Conservation (phyloP, 1,139 yeast genomes). For the Petasospora fabianii region DNA sequence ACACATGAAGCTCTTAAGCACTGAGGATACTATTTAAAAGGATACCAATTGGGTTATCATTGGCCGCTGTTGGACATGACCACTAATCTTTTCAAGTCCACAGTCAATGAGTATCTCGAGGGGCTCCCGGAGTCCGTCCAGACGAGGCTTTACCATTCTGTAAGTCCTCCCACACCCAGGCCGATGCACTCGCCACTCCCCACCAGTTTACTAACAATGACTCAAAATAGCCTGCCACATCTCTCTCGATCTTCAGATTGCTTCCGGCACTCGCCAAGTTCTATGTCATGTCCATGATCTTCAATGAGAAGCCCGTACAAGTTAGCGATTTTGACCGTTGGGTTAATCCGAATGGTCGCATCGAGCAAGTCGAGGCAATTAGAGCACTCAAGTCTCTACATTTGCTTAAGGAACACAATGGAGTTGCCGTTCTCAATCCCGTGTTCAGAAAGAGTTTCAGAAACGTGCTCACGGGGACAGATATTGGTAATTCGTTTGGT, state of each 20-base stretch:
- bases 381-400: conserved; percentile 75
- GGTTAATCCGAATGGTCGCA: conserved; percentile 55
- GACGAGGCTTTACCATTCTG: conserved; percentile 64
- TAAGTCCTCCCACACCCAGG: too few species aligned
- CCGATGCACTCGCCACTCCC: background rate
- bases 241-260: conserved; percentile 83
- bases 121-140: conserved; percentile 84
- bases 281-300: conserved; percentile 82
- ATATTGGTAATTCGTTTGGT: conserved; percentile 50
- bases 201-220: conserved; percentile 27
- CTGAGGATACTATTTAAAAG: too few species aligned
- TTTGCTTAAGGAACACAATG: conserved; percentile 62
- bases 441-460: conserved; percentile 73
- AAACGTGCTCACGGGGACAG: conserved; percentile 79
- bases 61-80: too few species aligned
- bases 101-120: conserved; percentile 87
- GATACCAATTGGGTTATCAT: too few species aligned
- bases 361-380: conserved; percentile 65
- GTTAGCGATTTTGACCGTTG: conserved; percentile 68
- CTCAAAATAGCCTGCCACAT: conserved; percentile 67
- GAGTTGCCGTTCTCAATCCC: conserved; percentile 61
- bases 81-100: conserved; percentile 41
- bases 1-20: too few species aligned
- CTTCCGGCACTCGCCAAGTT: conserved; percentile 88
- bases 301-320: conserved; percentile 70